phyloP scores from a whole-genome alignment of 1,139 yeast species.

The Arxiozyma telluris region DNA sequence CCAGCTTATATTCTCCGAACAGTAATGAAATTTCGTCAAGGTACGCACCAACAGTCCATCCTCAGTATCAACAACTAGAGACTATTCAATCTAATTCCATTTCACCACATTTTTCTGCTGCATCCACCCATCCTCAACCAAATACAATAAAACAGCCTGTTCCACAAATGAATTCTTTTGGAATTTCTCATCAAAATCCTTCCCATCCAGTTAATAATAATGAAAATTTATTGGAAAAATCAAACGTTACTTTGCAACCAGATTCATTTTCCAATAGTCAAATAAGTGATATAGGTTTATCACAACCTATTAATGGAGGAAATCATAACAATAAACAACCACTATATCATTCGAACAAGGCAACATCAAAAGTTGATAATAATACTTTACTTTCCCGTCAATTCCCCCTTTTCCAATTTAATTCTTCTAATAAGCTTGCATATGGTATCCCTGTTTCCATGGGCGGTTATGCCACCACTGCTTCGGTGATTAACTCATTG shows the following conservation, averaged over 20 bases:
- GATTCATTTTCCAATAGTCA: neutral
- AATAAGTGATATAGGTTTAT: neutral
- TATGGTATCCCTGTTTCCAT: conserved; percentile 36
- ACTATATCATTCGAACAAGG: neutral
- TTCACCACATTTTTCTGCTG: neutral
- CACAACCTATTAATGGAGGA: neutral
- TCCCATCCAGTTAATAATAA: conserved; percentile 1
- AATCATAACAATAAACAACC: neutral
- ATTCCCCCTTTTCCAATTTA: conserved; percentile 74
- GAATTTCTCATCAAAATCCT: neutral
- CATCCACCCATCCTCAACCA: conserved; percentile 9
- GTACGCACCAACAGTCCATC: conserved; percentile 35
- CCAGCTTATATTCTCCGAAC: conserved; percentile 28
- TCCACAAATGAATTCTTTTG: neutral
- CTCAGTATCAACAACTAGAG: conserved; percentile 20
- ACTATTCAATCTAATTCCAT: neutral
- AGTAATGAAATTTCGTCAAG: conserved; percentile 27
- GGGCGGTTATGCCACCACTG: conserved; percentile 11
- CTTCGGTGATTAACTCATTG: conserved; percentile 22
- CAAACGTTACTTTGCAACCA: neutral
- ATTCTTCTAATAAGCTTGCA: conserved; percentile 40
- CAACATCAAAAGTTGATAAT: conserved; percentile 12
- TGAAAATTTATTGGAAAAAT: conserved; percentile 5
- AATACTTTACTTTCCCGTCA: conserved; percentile 41
- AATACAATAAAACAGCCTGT: conserved; percentile 12